Conservation (phyloP, 2,329 filamentous ascomycete species). For the Westerdykella ornata region DNA sequence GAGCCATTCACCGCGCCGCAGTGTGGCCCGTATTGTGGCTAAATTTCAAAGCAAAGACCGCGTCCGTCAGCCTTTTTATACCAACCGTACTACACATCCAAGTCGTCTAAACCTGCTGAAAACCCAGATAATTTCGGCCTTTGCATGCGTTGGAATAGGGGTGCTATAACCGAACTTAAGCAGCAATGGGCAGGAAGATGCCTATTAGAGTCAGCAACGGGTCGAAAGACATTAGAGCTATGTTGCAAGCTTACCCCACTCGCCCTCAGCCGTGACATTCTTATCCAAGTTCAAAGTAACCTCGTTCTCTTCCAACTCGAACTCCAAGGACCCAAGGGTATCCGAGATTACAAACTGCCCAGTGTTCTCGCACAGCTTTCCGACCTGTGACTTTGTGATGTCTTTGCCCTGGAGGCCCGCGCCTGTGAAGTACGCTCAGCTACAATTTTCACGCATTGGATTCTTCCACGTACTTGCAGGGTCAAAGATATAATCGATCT, state of each 20-base stretch:
- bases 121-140: too few relatives aligned
- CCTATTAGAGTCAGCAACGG: background rate
- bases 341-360: conserved; percentile 15
- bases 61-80: too few relatives aligned
- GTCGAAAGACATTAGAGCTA: background rate
- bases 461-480: conserved; percentile 7
- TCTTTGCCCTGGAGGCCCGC: conserved; percentile 15
- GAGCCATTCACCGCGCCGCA: too few relatives aligned
- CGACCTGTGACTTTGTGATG: conserved; percentile 15
- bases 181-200: too few relatives aligned
- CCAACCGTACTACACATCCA: too few relatives aligned
- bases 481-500: conserved; percentile 22
- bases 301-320: conserved; percentile 20
- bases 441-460: background rate
- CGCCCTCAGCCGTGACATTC: conserved; percentile 18
- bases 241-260: conserved; percentile 14
- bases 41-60: too few relatives aligned
- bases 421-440: conserved; percentile 1
- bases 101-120: too few relatives aligned
- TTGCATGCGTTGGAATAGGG: too few relatives aligned
- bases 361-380: conserved; percentile 14
- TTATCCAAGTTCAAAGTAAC: conserved; percentile 19
- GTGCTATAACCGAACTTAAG: too few relatives aligned
- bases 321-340: conserved; percentile 16
- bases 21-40: too few relatives aligned